Percentiles rank a stretch among this genome's conserved stretches.
Conservation (phyloP, 805 yeast genomes). For the Candida rishiriensis region DNA sequence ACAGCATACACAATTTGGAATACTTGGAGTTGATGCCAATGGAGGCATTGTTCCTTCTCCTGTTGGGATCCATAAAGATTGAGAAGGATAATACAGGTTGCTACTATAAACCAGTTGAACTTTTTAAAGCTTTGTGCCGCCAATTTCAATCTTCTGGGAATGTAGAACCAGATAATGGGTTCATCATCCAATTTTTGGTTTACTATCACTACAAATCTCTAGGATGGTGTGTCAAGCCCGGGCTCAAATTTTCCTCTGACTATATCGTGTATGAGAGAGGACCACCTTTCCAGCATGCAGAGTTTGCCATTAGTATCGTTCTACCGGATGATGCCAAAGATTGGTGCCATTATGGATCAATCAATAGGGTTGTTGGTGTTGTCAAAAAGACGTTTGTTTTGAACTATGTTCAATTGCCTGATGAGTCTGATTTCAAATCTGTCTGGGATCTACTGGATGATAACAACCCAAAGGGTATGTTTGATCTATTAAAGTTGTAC, state of each 20-base stretch:
- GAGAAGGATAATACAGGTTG: background rate
- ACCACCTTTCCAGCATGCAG: conserved; percentile 95
- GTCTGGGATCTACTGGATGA: conserved; percentile 13
- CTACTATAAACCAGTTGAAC: conserved; percentile 3
- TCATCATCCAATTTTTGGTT: conserved; percentile 58
- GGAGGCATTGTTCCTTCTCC: conserved; percentile 69
- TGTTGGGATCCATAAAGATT: conserved; percentile 30
- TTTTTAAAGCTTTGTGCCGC: conserved; percentile 13
- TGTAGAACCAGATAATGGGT: conserved; percentile 15
- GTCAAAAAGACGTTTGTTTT: conserved; percentile 77
- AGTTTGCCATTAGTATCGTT: conserved; percentile 51
- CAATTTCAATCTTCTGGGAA: conserved; percentile 24
- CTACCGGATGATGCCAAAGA: conserved; percentile 5
- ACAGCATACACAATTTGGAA: conserved; percentile 32
- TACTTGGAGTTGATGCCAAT: conserved; percentile 66
- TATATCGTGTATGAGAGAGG: conserved; percentile 81
- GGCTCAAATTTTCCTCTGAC: conserved; percentile 90
- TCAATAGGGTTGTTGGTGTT: conserved; percentile 78
- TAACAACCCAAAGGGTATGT: conserved; percentile 9
- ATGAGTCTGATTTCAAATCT: conserved; percentile 26
- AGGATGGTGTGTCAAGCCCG: conserved; percentile 94
- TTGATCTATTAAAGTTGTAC: conserved; percentile 38
- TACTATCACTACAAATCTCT: conserved; percentile 83
- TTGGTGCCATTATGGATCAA: conserved; percentile 62
- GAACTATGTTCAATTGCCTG: conserved; percentile 59